These are phyloP conservation scores for Wickerhamomyces bovis DNA, from an alignment of 805 yeast genomes.

Conservation along the genomic window DNA sequence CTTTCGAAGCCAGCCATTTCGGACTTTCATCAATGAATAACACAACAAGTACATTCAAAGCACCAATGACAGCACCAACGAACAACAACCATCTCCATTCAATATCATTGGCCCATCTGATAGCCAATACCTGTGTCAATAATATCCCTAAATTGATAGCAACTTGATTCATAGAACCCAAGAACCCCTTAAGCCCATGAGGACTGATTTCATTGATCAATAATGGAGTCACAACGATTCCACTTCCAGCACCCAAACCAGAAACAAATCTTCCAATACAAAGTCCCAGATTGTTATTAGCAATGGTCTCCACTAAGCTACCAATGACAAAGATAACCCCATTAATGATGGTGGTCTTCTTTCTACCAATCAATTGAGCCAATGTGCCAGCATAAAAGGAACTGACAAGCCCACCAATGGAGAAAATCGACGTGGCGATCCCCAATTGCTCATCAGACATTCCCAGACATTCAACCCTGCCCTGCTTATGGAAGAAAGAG, in stretches of 20 bases:
- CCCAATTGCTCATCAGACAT: conserved; percentile 59
- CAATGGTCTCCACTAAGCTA: conserved; percentile 49
- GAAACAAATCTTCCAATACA: conserved; percentile 67
- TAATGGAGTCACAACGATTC: conserved; percentile 80
- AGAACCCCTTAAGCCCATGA: conserved; percentile 54
- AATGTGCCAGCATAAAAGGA: conserved; percentile 62
- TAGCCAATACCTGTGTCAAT: conserved; percentile 69
- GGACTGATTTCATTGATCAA: conserved; percentile 81
- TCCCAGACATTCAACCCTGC: conserved; percentile 48
- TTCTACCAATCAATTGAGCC: conserved; percentile 65
- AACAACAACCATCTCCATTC: conserved; percentile 71
- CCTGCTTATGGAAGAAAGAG: conserved; percentile 30
- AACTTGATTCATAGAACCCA: conserved; percentile 89
- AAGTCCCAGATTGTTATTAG: conserved; percentile 38
- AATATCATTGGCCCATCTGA: conserved; percentile 54
- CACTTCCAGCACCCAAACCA: conserved; percentile 85
- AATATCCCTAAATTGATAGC: conserved; percentile 82
- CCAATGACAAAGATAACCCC: conserved; percentile 52
- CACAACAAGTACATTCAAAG: conserved; percentile 38
- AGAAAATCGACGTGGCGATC: conserved; percentile 67
- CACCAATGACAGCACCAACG: conserved; percentile 53
- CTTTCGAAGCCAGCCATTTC: conserved; percentile 62
- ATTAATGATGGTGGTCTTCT: conserved; percentile 44
- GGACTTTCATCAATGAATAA: conserved; percentile 68
- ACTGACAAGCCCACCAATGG: conserved; percentile 79